Evolutionary conservation across 331 rosid species (phyloP).

Genomic region (Malus hybrid): DNA sequence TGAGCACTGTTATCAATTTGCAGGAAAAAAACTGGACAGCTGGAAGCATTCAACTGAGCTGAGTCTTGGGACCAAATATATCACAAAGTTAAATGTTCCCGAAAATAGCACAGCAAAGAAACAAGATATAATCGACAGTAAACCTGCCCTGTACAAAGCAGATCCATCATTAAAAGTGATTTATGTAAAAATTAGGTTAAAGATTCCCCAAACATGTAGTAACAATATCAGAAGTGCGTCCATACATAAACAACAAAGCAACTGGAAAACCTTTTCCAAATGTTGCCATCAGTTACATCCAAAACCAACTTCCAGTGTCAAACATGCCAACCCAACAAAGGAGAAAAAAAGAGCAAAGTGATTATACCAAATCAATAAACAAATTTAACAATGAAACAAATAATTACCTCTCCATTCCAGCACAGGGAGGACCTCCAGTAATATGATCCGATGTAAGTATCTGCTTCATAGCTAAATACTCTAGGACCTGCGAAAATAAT

Average conservation of each 20-base stretch:
- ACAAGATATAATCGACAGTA: not conserved
- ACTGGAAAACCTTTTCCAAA: not conserved
- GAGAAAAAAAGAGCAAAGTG: not conserved
- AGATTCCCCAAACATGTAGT: not conserved
- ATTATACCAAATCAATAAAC: not conserved
- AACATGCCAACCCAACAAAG: not conserved
- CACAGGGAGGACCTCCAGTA: slow-evolving; percentile 75
- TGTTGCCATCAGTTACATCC: not conserved
- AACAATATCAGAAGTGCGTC: not conserved
- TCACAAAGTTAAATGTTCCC: not conserved
- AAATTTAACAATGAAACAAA: not conserved
- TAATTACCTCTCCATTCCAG: slow-evolving; percentile 91
- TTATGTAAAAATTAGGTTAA: not conserved
- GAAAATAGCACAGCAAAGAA: not conserved
- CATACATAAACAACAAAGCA: not conserved
- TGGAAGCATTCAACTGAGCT: not conserved
- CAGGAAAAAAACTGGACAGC: not conserved
- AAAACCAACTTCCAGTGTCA: not conserved
- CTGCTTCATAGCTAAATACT: slow-evolving; percentile 66
- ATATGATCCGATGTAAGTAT: slow-evolving; percentile 80
- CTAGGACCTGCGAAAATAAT: slow-evolving; percentile 64
- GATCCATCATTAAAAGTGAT: not conserved
- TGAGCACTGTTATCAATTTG: slow-evolving; percentile 3
- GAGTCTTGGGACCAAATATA: not conserved
- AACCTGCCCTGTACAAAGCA: not conserved